phyloP scores from a whole-genome alignment of 441 rosid genomes.

The Gossypium laxum region DNA sequence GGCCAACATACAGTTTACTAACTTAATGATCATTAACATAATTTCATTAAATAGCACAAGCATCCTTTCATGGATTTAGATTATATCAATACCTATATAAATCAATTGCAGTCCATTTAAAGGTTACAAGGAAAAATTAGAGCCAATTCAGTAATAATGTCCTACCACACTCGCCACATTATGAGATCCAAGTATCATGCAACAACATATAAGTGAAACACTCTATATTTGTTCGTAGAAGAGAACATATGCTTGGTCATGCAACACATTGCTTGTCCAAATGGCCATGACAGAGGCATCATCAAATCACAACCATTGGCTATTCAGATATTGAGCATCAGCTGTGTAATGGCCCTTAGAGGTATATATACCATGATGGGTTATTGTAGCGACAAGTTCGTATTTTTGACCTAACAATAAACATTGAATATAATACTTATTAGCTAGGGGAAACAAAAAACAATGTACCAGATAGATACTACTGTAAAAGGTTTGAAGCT shows the following conservation, averaged over 20 bases:
- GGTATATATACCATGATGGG: slow-evolving; percentile 87
- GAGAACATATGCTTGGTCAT: slow-evolving; percentile 84
- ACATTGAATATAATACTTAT: neutral
- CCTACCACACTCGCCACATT: neutral
- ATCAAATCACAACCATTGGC: slow-evolving; percentile 78
- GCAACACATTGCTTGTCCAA: slow-evolving; percentile 53
- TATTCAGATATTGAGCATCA: slow-evolving; percentile 54
- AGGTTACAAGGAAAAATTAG: no score
- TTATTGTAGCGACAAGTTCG: slow-evolving; percentile 77
- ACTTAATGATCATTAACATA: no score
- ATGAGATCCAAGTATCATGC: neutral
- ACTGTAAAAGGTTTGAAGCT: neutral
- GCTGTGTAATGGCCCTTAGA: slow-evolving; percentile 89
- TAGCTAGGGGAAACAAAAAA: no score
- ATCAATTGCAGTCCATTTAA: no score
- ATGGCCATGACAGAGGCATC: slow-evolving; percentile 69
- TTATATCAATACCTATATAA: no score
- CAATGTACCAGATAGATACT: no score
- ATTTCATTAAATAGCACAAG: neutral
- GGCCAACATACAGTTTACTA: neutral
- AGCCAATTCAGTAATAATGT: no score
- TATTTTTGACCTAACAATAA: slow-evolving; percentile 60
- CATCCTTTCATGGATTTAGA: no score
- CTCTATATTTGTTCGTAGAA: slow-evolving; percentile 68
- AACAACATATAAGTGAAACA: neutral